Conservation (phyloP, 2,329 filamentous ascomycete species). For the Fonsecaea erecta region DNA sequence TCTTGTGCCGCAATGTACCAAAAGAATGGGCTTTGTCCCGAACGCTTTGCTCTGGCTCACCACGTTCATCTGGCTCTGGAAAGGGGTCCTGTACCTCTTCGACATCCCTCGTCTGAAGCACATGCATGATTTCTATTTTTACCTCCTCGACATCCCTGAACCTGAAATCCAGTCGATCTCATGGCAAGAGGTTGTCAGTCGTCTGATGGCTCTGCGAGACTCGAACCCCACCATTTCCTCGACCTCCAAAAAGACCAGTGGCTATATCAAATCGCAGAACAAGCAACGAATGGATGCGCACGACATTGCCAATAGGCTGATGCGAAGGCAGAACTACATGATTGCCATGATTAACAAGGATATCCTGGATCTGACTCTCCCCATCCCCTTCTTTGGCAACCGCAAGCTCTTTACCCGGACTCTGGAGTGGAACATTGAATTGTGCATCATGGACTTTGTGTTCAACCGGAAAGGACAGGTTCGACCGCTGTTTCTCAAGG, state of each 20-base stretch:
- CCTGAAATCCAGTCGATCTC: conserved; percentile 92
- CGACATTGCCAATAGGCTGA: conserved; percentile 93
- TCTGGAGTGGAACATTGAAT: conserved; percentile 88
- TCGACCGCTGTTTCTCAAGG: conserved; percentile 80
- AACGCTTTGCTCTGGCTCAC: conserved; percentile 83
- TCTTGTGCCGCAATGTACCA: conserved; percentile 74
- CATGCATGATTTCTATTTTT: conserved; percentile 82
- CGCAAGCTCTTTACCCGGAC: conserved; percentile 86
- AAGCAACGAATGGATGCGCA: conserved; percentile 95
- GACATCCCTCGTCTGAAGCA: conserved; percentile 74
- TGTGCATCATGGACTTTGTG: conserved; percentile 89
- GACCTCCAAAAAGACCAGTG: conserved; percentile 62
- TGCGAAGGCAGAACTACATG: conserved; percentile 95
- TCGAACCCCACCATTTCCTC: conserved; percentile 82
- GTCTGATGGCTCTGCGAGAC: conserved; percentile 82
- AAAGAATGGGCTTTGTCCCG: conserved; percentile 73
- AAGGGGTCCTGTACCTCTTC: conserved; percentile 72
- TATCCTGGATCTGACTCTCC: conserved; percentile 81
- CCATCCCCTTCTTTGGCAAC: conserved; percentile 78
- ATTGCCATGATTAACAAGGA: conserved; percentile 99
- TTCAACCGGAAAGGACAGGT: conserved; percentile 91
- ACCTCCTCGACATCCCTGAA: conserved; percentile 81
- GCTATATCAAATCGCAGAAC: conserved; percentile 77
- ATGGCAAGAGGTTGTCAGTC: conserved; percentile 87
- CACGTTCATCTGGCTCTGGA: conserved; percentile 82